A percentile compares a stretch with the other conserved stretches of the same genome.
Evolutionary conservation across 148 eudicot genomes (phyloP).

Genomic region (Agrostemma githago): DNA sequence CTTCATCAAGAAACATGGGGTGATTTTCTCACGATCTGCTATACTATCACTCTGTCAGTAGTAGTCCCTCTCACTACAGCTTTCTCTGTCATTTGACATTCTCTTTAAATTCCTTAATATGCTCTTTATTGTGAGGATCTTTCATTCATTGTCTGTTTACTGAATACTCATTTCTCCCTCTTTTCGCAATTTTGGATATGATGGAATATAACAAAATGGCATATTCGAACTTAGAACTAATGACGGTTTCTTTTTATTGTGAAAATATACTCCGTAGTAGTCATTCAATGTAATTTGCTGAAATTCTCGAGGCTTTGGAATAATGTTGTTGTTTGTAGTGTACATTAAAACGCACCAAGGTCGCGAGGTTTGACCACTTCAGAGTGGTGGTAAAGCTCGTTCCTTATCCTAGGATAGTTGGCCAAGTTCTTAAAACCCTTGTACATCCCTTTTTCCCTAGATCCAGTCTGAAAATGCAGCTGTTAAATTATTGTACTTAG

Average conservation of each 20-base stretch:
- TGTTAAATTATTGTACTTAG: too few species aligned
- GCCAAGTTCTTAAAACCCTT: too few species aligned
- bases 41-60: not conserved
- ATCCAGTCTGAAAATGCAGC: not conserved
- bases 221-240: too few species aligned
- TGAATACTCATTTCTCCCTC: not conserved
- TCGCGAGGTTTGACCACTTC: not conserved
- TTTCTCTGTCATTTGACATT: not conserved
- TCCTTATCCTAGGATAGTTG: too few species aligned
- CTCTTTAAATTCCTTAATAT: not conserved
- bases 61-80: not conserved
- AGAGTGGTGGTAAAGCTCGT: not conserved
- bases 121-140: not conserved
- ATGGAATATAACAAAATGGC: not conserved
- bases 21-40: not conserved
- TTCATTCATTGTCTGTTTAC: not conserved
- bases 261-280: too few species aligned
- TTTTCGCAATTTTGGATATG: not conserved
- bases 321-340: too few species aligned
- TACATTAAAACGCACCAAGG: too few species aligned
- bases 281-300: too few species aligned
- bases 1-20: too few species aligned
- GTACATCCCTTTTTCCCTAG: not conserved
- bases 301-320: too few species aligned
- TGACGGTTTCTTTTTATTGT: too few species aligned